Evolutionary conservation across 108 stramenopile genomes (phyloP), one percentile per base, ranked within the genome.

Genomic region (Pseudonitzschia delicatissima): DNA sequence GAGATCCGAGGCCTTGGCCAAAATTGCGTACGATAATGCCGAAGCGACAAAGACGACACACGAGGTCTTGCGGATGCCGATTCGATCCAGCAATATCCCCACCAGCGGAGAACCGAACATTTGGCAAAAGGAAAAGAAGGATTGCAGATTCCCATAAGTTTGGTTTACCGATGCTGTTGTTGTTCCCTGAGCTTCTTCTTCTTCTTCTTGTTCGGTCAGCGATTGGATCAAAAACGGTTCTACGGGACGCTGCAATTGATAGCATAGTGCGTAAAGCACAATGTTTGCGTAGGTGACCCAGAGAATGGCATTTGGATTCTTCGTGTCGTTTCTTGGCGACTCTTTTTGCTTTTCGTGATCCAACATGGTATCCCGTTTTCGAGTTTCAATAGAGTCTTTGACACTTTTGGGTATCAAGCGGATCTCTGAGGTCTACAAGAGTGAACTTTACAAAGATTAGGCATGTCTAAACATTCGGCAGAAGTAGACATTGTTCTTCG

Each of bases 201-300:
- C 64, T 13, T 62, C 66, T 33, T 63, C 50, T 11, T 53, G 52
- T 62, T 53, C 66, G 2, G 48, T 62, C 34, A 88, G 71, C 4
- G 79, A 73, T 28, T 78, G 52, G 45, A 93, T 83, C 45, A 90
- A 71, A 77, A 83, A 93, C 8, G 91, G 88, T 65, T 89, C 91
- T 11, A 92, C 80, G 5, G 88, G 88, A 13, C 88, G 73, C 51
- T 92, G 91, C 8, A 92, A 67, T 64, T 92, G 91, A 65, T 77
- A 90, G 71, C 82, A 86, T 5, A 86, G 17, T 17, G 86, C 87
- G 52, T 92, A 90, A 25, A 92, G 75, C 2, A 80, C 68, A 34
- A 92, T 84, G 66, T 92, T 92, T 17, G 85, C 26, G 62, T 86
- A 88, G 26, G 87, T 88, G 23, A 82, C 55, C 66, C 55, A 64